Evolutionary conservation across 768 basidiomycete genomes (phyloP), one percentile per base, ranked within the genome.

Genomic region (Tricholoma saponaceum): DNA sequence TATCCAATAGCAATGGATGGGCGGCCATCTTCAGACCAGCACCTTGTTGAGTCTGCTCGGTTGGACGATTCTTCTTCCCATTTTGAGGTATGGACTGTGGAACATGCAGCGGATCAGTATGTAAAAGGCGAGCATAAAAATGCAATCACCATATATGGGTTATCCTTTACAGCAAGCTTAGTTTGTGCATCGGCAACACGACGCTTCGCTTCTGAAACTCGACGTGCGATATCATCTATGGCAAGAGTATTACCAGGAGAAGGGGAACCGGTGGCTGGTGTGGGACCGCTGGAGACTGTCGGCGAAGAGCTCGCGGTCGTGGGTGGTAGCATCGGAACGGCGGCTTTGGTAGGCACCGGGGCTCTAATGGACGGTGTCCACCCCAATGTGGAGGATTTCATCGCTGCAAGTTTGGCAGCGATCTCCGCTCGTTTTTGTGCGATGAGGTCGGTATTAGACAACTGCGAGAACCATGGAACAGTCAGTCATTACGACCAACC

Each of bases 11-110:
- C 22, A 95, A 76, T 2, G 93, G 93, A 69, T 95, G 93, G 0
- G 92, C 92, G 1, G 91, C 86, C 90, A 95, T 94, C 70, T 91
- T 91, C 54, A 95, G 74, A 14, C 92, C 92, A 4, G 86, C 86
- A 50, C 92, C 90, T 70, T 88, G 88, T 41, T 89, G 91, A 2
- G 84, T 75, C 37, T 84, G 81, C 57, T 89, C 89, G 5, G 66
- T 65, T 3, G 79, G 81, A 32, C 78, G 75, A 54, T 77, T 81
- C 72, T 82, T 79, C 74, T 83, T 86, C 53, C 76, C 76, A 4
- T 73, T 70, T 64, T 81, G 79, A 10, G 85, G 77, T 59, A 82
- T 70, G 2, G 85, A 75, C 84, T 89, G 58, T 13, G 52, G 30
- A 0, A 7, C 5, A 18, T 2, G 4, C n/a, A 10, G 18, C 47